Conservation (phyloP, 1,139 yeast species). For the Hyphopichia fennica region DNA sequence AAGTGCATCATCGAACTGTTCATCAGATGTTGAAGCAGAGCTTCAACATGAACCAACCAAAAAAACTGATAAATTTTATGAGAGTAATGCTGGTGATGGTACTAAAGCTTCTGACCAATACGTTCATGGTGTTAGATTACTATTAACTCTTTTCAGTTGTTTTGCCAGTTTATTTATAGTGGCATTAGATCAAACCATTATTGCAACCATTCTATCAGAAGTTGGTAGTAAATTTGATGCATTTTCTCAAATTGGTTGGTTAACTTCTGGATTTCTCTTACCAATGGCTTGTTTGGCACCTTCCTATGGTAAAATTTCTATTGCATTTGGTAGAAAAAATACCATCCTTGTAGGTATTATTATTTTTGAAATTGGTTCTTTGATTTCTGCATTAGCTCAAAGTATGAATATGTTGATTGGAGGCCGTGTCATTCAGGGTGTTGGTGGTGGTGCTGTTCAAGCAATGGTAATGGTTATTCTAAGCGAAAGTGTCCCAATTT, state of each 20-base stretch:
- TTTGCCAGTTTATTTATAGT: conserved; percentile 54
- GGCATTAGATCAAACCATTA: conserved; percentile 70
- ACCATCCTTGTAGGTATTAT: conserved; percentile 50
- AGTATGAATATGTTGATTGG: conserved; percentile 64
- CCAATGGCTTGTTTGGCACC: conserved; percentile 61
- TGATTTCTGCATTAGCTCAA: conserved; percentile 56
- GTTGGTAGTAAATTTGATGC: conserved; percentile 56
- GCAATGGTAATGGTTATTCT: conserved; percentile 58
- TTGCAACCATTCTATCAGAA: conserved; percentile 54
- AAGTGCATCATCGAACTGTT: background rate
- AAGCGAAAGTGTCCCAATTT: conserved; percentile 56
- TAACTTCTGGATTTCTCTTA: conserved; percentile 58
- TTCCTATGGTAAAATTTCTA: conserved; percentile 61
- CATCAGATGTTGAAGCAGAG: no score
- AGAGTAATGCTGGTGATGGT: conserved; percentile 61
- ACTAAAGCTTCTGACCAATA: conserved; percentile 50
- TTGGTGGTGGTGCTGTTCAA: conserved; percentile 73
- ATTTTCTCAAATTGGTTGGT: conserved; percentile 61
- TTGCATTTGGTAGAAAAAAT: conserved; percentile 60
- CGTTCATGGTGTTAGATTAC: conserved; percentile 42
- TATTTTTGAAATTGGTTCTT: conserved; percentile 63
- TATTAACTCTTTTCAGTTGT: conserved; percentile 45
- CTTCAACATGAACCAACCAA: background rate
- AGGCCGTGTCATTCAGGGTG: conserved; percentile 69
- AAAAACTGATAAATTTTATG: conserved; percentile 21